phyloP scores from a whole-genome alignment of 805 yeast genomes.

The Kuraishia piskuri region DNA sequence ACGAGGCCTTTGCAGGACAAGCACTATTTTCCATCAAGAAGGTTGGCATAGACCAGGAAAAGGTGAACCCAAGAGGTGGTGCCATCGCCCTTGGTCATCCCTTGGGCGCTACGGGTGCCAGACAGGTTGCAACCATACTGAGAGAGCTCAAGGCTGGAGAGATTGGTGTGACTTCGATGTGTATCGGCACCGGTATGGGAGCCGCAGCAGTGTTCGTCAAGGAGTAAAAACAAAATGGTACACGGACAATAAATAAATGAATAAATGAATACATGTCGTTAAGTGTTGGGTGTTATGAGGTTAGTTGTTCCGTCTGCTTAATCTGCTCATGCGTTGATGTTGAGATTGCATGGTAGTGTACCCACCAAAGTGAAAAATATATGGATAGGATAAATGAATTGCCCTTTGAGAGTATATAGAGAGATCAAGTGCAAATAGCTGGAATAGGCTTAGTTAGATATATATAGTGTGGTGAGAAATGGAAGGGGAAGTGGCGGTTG shows the following conservation, averaged over 20 bases:
- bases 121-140: constrained; percentile 85
- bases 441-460: no score
- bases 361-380: not conserved
- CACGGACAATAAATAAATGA: not conserved
- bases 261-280: no score
- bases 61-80: constrained; percentile 90
- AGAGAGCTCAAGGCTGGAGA: constrained; percentile 73
- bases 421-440: no score
- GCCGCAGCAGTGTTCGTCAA: constrained; percentile 83
- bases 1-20: constrained; percentile 97
- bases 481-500: not conserved
- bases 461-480: no score
- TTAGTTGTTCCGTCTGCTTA: no score
- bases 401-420: no score
- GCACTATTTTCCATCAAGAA: constrained; percentile 67
- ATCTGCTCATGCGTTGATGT: no score
- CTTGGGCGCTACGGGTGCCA: constrained; percentile 74
- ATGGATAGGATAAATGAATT: no score
- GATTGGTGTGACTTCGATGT: constrained; percentile 91
- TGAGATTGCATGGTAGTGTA: no score
- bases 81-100: constrained; percentile 97
- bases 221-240: constrained; percentile 37
- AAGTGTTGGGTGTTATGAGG: no score
- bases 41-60: constrained; percentile 56
- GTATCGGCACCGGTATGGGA: constrained; percentile 98